Conservation (phyloP, 2,329 filamentous ascomycete species). For the Curvularia sp. region DNA sequence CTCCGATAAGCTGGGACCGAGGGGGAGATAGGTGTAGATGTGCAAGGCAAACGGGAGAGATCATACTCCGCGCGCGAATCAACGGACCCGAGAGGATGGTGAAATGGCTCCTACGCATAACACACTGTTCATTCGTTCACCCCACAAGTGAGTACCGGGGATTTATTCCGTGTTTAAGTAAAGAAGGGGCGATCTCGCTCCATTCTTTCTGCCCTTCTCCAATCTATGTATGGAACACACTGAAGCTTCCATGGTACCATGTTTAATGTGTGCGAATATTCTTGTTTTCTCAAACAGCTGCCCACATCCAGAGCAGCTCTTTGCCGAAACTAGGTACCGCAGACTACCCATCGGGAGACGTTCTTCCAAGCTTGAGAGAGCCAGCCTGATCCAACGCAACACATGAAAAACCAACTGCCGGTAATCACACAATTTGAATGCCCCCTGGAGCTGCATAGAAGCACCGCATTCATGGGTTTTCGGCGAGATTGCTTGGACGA, state of each 20-base stretch:
- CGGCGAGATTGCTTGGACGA: too few relatives aligned
- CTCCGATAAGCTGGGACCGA: not conserved
- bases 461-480: too few relatives aligned
- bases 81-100: not conserved
- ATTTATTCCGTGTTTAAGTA: not conserved
- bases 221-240: not conserved
- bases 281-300: not conserved
- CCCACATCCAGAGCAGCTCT: not conserved
- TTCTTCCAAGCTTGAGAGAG: too few relatives aligned
- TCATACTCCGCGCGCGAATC: not conserved
- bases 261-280: not conserved
- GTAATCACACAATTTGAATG: not conserved
- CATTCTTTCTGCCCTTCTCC: not conserved
- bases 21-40: too few relatives aligned
- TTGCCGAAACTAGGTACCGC: not conserved
- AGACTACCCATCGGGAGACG: too few relatives aligned
- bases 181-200: not conserved
- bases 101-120: not conserved
- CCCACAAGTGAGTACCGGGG: not conserved
- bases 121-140: not conserved
- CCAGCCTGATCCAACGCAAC: too few relatives aligned
- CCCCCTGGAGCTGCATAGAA: not conserved
- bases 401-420: not conserved
- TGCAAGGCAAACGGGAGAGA: too few relatives aligned
- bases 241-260: not conserved